Evolutionary conservation across 345 rosid species (phyloP), one percentile per base, ranked within the genome.

Genomic region (Atalantia buxifolia): DNA sequence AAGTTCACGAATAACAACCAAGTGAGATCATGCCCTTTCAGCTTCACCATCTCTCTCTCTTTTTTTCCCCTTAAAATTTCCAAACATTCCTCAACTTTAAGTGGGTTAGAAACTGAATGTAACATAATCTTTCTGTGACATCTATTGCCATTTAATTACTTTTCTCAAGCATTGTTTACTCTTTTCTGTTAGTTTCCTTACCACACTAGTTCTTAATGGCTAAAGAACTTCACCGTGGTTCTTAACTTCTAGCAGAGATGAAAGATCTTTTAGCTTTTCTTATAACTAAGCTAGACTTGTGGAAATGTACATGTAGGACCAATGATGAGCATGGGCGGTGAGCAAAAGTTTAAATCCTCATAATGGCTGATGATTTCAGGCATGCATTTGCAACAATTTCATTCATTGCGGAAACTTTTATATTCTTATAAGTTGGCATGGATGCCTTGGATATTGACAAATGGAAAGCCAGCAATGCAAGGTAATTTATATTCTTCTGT

Each of bases 321-420:
- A 56, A 10, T 31, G 5, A 45, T 55, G n/a, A 38, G 56, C 36
- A 57, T 76, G 66, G 60, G 13, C 53, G 7, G 59, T 59, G 57
- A 57, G 25, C 56, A 61, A 61, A 38, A 24, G 71, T 70, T 75
- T 28, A 66, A 25, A 63, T 73, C 40, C 22, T 67, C 57, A 28
- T 25, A 21, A 67, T 76, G 73, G 78, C 42, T 60, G 36, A 76
- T 61, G 69, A 71, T 89, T 83, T 72, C 93, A 91, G 95, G 95
- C 93, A 90, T 69, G 87, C 87, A 13, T 91, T 91, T 74, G 95
- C 95, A 55, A 90, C 90, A 42, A 85, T 91, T 24, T 91, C 95
- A 40, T 91, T 91, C 81, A 87, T 91, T 68, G 85, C 95, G 2
- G 95, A 91, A 83, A 91, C 90, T 55, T 89, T 88, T 80, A 89